Conservation (phyloP, 1,139 yeast species). For the Yamadazyma atmosphaerica region DNA sequence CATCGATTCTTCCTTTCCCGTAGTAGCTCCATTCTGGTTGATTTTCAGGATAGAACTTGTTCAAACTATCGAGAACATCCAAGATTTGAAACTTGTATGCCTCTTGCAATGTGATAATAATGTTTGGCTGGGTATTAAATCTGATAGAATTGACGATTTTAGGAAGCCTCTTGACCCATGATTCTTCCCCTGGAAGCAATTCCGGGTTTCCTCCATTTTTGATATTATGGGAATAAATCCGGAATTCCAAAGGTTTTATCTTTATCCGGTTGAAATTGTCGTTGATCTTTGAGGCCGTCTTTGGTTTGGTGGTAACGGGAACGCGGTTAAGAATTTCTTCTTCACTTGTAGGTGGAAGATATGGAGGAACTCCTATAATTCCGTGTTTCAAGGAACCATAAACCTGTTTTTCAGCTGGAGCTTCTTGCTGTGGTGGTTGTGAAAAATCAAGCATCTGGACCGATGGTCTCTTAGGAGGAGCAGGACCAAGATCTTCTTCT, state of each 20-base stretch:
- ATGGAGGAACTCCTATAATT: conserved; percentile 30
- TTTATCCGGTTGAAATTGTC: conserved; percentile 14
- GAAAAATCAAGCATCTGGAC: background rate
- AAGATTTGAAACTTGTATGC: conserved; percentile 34
- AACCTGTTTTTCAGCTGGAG: background rate
- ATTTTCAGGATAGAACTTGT: conserved; percentile 21
- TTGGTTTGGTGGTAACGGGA: conserved; percentile 17
- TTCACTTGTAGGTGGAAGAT: conserved; percentile 6
- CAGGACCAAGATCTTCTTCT: conserved; percentile 1
- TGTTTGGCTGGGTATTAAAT: conserved; percentile 24
- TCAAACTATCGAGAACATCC: conserved; percentile 31
- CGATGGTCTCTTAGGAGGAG: background rate
- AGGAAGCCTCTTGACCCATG: conserved; percentile 28
- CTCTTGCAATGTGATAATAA: conserved; percentile 38
- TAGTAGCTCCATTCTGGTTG: conserved; percentile 32
- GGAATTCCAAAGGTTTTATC: conserved; percentile 23
- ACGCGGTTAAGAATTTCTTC: conserved; percentile 13
- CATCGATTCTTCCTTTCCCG: conserved; percentile 39
- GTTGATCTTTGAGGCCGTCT: conserved; percentile 18
- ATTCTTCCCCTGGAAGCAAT: conserved; percentile 30
- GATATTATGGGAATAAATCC: conserved; percentile 41
- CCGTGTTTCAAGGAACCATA: conserved; percentile 2
- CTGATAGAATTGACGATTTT: conserved; percentile 29
- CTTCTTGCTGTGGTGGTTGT: background rate
- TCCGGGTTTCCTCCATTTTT: conserved; percentile 33